Evolutionary conservation across 768 basidiomycete species (phyloP).

Genomic region (Hortiboletus flavorubellus): DNA sequence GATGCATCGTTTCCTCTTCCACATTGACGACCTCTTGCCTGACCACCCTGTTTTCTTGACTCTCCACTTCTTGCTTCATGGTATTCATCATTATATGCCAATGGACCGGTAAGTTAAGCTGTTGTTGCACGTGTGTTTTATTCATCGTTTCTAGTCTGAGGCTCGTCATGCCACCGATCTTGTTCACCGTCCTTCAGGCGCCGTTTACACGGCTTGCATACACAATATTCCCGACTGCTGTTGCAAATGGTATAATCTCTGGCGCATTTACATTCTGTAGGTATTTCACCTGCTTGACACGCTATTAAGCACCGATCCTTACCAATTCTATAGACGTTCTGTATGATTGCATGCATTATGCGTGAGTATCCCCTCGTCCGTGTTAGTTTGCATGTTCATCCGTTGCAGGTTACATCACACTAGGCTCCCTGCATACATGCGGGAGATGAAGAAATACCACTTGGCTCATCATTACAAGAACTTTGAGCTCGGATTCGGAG

Average conservation of each 20-base stretch:
- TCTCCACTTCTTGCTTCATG: constrained; percentile 90
- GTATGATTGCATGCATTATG: constrained; percentile 92
- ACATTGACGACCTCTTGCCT: constrained; percentile 84
- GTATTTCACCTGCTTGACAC: constrained; percentile 21
- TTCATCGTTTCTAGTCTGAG: constrained; percentile 53
- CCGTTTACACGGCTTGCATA: constrained; percentile 90
- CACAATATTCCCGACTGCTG: constrained; percentile 70
- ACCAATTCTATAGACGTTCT: constrained; percentile 54
- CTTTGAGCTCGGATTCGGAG: constrained; percentile 95
- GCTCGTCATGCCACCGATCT: constrained; percentile 92
- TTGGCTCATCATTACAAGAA: constrained; percentile 98
- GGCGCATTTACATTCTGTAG: constrained; percentile 74
- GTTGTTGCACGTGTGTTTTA: background rate
- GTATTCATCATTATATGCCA: constrained; percentile 95
- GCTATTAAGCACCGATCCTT: background rate
- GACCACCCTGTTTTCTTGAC: constrained; percentile 77
- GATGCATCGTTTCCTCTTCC: constrained; percentile 96
- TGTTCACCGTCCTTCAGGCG: constrained; percentile 72
- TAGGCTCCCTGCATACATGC: constrained; percentile 78
- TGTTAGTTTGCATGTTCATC: background rate
- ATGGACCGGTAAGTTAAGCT: constrained; percentile 74
- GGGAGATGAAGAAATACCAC: constrained; percentile 96
- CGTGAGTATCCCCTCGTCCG: constrained; percentile 44
- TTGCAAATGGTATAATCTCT: constrained; percentile 90
- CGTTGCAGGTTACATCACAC: constrained; percentile 73